A percentile compares a stretch with the other conserved stretches of the same genome.
Evolutionary conservation across 1,284 basidiomycete genomes (phyloP).

Genomic region (Ustilago lituana): DNA sequence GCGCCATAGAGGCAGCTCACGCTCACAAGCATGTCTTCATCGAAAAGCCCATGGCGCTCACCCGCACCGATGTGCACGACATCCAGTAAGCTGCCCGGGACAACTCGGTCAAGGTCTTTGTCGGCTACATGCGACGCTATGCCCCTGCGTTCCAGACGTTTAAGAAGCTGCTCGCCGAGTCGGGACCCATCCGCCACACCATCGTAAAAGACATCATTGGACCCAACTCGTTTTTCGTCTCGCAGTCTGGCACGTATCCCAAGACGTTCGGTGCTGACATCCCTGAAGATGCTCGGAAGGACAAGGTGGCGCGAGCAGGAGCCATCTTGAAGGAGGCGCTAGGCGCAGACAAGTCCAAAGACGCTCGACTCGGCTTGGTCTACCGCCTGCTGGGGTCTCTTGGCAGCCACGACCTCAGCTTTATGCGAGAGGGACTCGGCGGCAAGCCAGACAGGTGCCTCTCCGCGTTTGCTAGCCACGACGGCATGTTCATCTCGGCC

Average conservation of each 20-base stretch:
- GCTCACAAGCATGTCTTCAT: slow-evolving; percentile 53
- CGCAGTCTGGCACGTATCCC: slow-evolving; percentile 66
- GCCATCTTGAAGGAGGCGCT: slow-evolving; percentile 52
- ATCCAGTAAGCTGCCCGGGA: slow-evolving; percentile 31
- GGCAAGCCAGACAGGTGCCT: slow-evolving; percentile 40
- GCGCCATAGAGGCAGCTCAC: slow-evolving; percentile 43
- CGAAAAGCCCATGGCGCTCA: slow-evolving; percentile 59
- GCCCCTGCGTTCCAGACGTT: slow-evolving; percentile 67
- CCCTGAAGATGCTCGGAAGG: slow-evolving; percentile 15
- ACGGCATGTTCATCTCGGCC: slow-evolving; percentile 52
- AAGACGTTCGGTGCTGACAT: slow-evolving; percentile 61
- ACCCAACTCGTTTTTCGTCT: slow-evolving; percentile 68
- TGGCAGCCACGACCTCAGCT: slow-evolving; percentile 68
- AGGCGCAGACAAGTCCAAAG: slow-evolving; percentile 29
- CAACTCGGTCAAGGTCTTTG: slow-evolving; percentile 58
- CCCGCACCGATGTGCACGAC: slow-evolving; percentile 32
- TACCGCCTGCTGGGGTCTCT: slow-evolving; percentile 67
- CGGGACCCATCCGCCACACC: slow-evolving; percentile 66
- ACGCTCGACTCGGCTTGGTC: slow-evolving; percentile 55
- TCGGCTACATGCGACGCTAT: slow-evolving; percentile 69
- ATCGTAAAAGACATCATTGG: slow-evolving; percentile 69
- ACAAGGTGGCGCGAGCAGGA: slow-evolving; percentile 20
- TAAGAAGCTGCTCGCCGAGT: slow-evolving; percentile 64
- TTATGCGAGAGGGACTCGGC: slow-evolving; percentile 68
- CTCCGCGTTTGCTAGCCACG: slow-evolving; percentile 38